Percentiles rank a stretch among this genome's conserved stretches.
Evolutionary conservation across 495 filamentous ascomycete genomes (phyloP).

Genomic region (Penicillium coffeae): DNA sequence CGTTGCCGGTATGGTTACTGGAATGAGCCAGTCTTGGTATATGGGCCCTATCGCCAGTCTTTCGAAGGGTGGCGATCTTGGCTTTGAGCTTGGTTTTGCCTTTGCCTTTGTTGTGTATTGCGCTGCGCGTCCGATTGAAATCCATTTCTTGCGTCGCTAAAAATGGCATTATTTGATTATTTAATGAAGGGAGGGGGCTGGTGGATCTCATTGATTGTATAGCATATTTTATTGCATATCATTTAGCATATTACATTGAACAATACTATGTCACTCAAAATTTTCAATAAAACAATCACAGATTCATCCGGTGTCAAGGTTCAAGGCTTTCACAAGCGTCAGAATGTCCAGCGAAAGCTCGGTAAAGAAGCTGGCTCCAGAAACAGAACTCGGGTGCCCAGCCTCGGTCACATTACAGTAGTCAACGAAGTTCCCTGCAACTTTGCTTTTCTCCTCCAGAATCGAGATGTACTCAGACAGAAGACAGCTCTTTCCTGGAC

Average conservation of each 20-base stretch:
- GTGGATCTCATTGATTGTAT: not conserved
- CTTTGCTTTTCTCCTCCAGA: constrained; percentile 36
- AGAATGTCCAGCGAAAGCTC: constrained; percentile 37
- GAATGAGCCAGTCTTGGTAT: constrained; percentile 77
- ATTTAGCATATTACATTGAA: too few species aligned
- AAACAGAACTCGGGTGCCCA: constrained; percentile 25
- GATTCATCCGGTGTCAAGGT: too few species aligned
- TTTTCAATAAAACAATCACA: too few species aligned
- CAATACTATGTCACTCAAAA: not conserved
- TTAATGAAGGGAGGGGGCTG: constrained; percentile 8
- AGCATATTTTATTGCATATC: too few species aligned
- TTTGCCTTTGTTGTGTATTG: constrained; percentile 34
- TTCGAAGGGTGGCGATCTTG: constrained; percentile 65
- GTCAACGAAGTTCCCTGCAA: constrained; percentile 39
- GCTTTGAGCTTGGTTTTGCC: constrained; percentile 62
- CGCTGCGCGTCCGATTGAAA: constrained; percentile 32
- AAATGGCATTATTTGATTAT: constrained; percentile 9
- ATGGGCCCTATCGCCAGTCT: constrained; percentile 64
- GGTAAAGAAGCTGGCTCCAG: constrained; percentile 44
- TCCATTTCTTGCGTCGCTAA: constrained; percentile 35
- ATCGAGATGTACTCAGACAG: constrained; percentile 42
- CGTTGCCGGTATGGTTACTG: constrained; percentile 66
- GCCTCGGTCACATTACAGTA: constrained; percentile 41
- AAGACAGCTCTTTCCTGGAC: constrained; percentile 44
- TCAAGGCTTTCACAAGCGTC: constrained; percentile 25